Percentiles rank a stretch among this genome's conserved stretches.
Evolutionary conservation across 2,329 filamentous ascomycete genomes (phyloP).

Genomic region (Fusarium siculi): DNA sequence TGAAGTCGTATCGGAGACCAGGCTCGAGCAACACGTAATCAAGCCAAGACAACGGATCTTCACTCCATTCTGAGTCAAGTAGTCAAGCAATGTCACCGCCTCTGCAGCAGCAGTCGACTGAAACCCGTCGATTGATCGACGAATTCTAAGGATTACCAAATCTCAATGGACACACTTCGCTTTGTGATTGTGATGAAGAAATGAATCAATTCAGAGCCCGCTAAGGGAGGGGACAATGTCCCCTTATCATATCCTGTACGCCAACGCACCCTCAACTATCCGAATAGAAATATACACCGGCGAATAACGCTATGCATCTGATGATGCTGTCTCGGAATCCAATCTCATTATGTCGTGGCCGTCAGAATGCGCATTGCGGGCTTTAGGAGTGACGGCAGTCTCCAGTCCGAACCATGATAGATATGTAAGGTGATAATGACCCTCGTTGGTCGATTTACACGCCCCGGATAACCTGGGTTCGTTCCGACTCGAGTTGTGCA

Average conservation of each 20-base stretch:
- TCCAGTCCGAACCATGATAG: slow-evolving; percentile 15
- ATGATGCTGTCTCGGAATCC: slow-evolving; percentile 29
- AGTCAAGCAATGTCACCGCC: slow-evolving; percentile 37
- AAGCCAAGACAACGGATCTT: slow-evolving; percentile 35
- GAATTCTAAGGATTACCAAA: background rate
- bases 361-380: slow-evolving; percentile 26
- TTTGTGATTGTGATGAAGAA: slow-evolving; percentile 22
- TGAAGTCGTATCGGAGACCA: slow-evolving; percentile 14
- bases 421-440: background rate
- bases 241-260: slow-evolving; percentile 42
- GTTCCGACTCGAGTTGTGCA: slow-evolving; percentile 89
- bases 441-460: slow-evolving; percentile 63
- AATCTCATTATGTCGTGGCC: slow-evolving; percentile 44
- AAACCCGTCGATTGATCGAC: slow-evolving; percentile 8
- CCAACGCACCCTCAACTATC: slow-evolving; percentile 40
- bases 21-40: slow-evolving; percentile 35
- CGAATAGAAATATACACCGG: slow-evolving; percentile 41
- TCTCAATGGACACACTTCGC: background rate
- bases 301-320: slow-evolving; percentile 37
- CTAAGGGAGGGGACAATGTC: slow-evolving; percentile 27
- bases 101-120: slow-evolving; percentile 11
- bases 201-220: slow-evolving; percentile 39
- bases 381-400: slow-evolving; percentile 34
- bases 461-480: slow-evolving; percentile 93
- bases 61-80: slow-evolving; percentile 36